Evolutionary conservation across 495 filamentous ascomycete species (phyloP).

Genomic region (Neurospora sp.): DNA sequence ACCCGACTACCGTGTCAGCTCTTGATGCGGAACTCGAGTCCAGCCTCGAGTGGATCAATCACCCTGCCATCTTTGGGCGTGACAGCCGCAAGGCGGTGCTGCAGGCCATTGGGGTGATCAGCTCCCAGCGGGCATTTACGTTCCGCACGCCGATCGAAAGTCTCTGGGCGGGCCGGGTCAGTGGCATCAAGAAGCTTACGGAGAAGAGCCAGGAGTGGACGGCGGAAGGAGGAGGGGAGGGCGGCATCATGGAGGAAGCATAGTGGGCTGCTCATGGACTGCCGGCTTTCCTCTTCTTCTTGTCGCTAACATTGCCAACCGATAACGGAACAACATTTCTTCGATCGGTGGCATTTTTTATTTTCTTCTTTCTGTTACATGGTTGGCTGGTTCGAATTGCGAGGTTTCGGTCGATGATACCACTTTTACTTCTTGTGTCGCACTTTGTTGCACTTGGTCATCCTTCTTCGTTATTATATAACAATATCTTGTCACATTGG

Average conservation of each 20-base stretch:
- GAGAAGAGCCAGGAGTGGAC: slow-evolving; percentile 78
- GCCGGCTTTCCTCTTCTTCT: background rate
- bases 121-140: slow-evolving; percentile 86
- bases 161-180: slow-evolving; percentile 72
- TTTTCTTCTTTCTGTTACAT: background rate
- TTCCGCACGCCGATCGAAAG: slow-evolving; percentile 81
- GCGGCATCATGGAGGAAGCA: slow-evolving; percentile 67
- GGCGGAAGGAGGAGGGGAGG: slow-evolving; percentile 69
- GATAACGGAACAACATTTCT: background rate
- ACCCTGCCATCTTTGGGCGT: slow-evolving; percentile 90
- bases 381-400: background rate
- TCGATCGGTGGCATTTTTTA: background rate
- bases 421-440: background rate
- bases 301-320: background rate
- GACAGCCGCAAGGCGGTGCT: slow-evolving; percentile 93
- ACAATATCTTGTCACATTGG: background rate
- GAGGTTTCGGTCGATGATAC: background rate
- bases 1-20: slow-evolving; percentile 66
- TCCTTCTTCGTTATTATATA: background rate
- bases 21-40: slow-evolving; percentile 86
- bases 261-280: slow-evolving; percentile 14
- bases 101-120: slow-evolving; percentile 93
- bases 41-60: slow-evolving; percentile 97
- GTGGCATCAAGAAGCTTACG: slow-evolving; percentile 65
- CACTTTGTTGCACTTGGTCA: background rate